Evolutionary conservation across 768 basidiomycete genomes (phyloP).

Genomic region (Amanita rimosa): DNA sequence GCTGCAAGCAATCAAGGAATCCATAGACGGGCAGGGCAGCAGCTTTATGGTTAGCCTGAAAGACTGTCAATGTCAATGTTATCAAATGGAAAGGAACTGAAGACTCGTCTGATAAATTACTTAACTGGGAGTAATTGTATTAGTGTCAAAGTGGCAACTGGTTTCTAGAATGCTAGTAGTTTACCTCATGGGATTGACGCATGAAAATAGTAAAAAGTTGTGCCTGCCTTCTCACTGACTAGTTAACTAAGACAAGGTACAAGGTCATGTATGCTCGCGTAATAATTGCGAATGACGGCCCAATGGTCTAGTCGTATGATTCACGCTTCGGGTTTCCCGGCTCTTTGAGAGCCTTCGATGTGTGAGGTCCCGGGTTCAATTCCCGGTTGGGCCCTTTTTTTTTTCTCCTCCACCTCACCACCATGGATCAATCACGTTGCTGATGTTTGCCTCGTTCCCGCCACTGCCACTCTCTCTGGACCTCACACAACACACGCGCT

Average conservation of each 20-base stretch:
- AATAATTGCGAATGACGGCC: conserved; percentile 1
- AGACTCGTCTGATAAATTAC: no score
- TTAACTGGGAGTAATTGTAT: background rate
- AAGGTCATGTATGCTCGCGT: background rate
- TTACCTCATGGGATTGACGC: no score
- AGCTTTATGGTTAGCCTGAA: no score
- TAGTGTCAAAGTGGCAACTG: background rate
- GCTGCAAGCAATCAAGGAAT: background rate
- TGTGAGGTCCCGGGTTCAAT: conserved; percentile 20
- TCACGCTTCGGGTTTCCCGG: conserved; percentile 16
- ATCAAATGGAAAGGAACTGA: no score
- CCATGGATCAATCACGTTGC: no score
- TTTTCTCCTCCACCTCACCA: conserved; percentile 2
- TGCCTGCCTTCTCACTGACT: background rate
- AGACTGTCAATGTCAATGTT: no score
- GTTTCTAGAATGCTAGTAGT: no score
- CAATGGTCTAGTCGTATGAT: conserved; percentile 21
- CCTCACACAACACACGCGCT: conserved; percentile 2
- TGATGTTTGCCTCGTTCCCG: background rate
- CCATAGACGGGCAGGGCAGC: background rate
- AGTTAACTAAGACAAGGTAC: no score
- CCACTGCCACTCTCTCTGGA: background rate
- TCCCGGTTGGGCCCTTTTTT: conserved; percentile 16
- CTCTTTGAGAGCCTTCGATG: conserved; percentile 8
- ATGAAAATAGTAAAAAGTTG: no score